A percentile compares a stretch with the other conserved stretches of the same genome.
Conservation (phyloP, 371 early-diverging fungal genomes). For the Lichtheimia ornata region DNA sequence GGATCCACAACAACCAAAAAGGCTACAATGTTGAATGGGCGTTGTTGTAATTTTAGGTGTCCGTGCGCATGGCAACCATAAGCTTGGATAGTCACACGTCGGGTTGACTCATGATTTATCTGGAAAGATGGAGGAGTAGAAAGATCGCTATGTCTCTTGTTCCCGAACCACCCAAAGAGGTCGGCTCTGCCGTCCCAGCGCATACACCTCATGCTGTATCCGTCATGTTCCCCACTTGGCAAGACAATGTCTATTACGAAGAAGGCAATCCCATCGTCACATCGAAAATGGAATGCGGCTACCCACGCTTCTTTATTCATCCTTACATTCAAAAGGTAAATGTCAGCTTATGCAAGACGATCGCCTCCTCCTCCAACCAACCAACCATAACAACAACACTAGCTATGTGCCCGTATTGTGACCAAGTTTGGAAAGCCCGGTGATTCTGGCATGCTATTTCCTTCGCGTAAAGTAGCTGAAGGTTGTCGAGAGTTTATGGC, state of each 20-base stretch:
- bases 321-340: slow-evolving; percentile 71
- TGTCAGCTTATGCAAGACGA: neutral
- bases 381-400: no score
- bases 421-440: slow-evolving; percentile 66
- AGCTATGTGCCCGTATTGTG: slow-evolving; percentile 49
- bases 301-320: slow-evolving; percentile 92
- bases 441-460: slow-evolving; percentile 76
- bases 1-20: no score
- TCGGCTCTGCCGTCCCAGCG: slow-evolving; percentile 72
- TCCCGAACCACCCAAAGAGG: slow-evolving; percentile 42
- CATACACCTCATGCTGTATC: slow-evolving; percentile 88
- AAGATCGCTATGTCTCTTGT: slow-evolving; percentile 17
- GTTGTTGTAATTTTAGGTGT: no score
- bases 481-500: slow-evolving; percentile 72
- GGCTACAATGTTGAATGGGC: no score
- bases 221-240: slow-evolving; percentile 91
- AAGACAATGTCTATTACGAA: slow-evolving; percentile 90
- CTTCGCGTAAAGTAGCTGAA: slow-evolving; percentile 69
- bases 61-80: no score
- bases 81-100: no score
- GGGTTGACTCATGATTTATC: no score
- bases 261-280: slow-evolving; percentile 79
- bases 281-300: slow-evolving; percentile 79
- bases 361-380: no score
- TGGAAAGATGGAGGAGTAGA: no score